A percentile compares a stretch with the other conserved stretches of the same genome.
Conservation (phyloP, 805 yeast species). For the Saturnispora sanitii region DNA sequence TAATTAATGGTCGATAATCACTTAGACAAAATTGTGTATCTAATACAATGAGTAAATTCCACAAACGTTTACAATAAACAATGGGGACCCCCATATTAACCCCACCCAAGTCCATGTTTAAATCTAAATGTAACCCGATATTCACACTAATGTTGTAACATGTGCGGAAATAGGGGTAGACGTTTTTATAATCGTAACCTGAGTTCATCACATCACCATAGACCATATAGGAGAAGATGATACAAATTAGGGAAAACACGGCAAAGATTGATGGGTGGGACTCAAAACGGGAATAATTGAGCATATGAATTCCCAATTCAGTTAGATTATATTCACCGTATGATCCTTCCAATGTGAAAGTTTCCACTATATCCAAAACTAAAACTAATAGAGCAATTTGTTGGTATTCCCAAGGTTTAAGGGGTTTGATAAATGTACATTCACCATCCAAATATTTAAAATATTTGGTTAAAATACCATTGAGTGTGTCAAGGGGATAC, state of each 20-base stretch:
- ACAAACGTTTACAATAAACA: conserved; percentile 8
- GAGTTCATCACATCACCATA: conserved; percentile 12
- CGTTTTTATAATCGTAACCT: conserved; percentile 9
- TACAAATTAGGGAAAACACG: conserved; percentile 8
- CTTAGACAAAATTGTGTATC: conserved; percentile 12
- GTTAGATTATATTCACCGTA: too few relatives aligned
- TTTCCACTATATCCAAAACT: conserved; percentile 9
- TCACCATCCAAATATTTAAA: conserved; percentile 4
- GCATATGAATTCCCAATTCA: conserved; percentile 7
- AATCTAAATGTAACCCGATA: conserved; percentile 11
- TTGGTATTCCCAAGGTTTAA: conserved; percentile 10
- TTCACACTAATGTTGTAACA: conserved; percentile 6
- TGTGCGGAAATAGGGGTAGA: conserved; percentile 11
- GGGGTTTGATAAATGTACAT: conserved; percentile 6
- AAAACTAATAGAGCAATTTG: conserved; percentile 10
- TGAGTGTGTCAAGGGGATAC: conserved; percentile 10
- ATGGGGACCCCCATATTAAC: conserved; percentile 3
- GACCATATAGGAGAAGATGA: conserved; percentile 10
- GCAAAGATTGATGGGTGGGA: conserved; percentile 7
- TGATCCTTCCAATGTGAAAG: too few relatives aligned
- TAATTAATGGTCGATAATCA: conserved; percentile 11
- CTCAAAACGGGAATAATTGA: conserved; percentile 11
- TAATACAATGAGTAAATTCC: conserved; percentile 13
- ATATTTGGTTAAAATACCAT: conserved; percentile 6
- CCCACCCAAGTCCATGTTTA: background rate